Conservation (phyloP, 192 early-diverging fungal genomes). For the Ambispora gerdemannii region DNA sequence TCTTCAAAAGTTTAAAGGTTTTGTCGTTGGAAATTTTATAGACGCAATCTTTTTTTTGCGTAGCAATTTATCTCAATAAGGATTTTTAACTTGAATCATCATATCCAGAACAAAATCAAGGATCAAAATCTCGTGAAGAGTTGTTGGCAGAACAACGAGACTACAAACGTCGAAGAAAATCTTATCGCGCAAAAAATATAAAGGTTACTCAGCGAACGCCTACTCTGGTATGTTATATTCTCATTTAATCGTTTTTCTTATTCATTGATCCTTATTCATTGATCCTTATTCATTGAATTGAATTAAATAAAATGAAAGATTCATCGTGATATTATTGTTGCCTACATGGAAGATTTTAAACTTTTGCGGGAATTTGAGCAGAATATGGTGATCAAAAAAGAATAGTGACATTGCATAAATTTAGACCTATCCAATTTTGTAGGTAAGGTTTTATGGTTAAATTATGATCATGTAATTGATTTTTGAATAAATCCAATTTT, state of each 20-base stretch:
- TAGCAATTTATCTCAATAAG: neutral
- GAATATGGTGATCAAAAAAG: too few relatives aligned
- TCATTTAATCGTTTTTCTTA: neutral
- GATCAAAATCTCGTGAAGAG: constrained; percentile 26
- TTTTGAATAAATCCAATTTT: too few relatives aligned
- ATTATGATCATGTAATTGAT: too few relatives aligned
- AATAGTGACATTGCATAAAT: too few relatives aligned
- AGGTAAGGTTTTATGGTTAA: too few relatives aligned
- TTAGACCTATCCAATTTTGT: too few relatives aligned
- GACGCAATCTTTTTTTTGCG: neutral
- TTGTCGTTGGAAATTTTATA: neutral
- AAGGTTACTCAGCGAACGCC: constrained; percentile 30
- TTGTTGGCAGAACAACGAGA: constrained; percentile 30
- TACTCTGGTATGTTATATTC: constrained; percentile 23
- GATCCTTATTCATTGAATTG: neutral
- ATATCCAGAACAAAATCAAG: constrained; percentile 21
- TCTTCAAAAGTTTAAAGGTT: constrained; percentile 30
- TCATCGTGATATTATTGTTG: constrained; percentile 26
- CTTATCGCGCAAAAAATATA: constrained; percentile 33
- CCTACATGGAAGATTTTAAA: constrained; percentile 33
- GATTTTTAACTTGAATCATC: too few relatives aligned
- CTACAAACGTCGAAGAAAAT: constrained; percentile 34
- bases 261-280: neutral
- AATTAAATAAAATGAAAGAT: constrained; percentile 8
- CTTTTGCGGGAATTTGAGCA: constrained; percentile 26